Base-by-base conservation (phyloP, 2,329 filamentous ascomycete genomes). In the Leptographium flavum region DNA sequence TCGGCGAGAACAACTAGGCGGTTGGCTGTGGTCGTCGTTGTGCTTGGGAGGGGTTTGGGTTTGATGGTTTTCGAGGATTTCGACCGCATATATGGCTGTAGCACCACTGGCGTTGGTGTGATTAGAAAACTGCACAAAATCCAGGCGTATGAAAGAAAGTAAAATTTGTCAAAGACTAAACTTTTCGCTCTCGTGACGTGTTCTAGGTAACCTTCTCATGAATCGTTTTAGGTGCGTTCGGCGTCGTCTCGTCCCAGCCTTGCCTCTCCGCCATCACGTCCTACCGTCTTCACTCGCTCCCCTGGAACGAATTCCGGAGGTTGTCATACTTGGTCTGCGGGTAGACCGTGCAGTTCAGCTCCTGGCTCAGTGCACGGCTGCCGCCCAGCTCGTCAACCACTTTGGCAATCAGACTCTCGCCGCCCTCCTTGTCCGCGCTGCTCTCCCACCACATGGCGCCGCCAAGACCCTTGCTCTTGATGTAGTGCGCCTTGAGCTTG, bases 361-460 rank as follows among this genome's bases (percentile, higher is more conserved):
- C 65, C 55, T 63, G 63, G 49, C 76, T 66, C 30, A 86, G 61
- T 2, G 55, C 60, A 4, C 53, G 52, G 0, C 62, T 58, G 0
- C 78, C 76, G 17, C 78, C 80, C 11, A 85, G 60, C 0, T 61
- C 64, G 28, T 73, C 66, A 1, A 83, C 74, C 15, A 81, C 77
- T 14, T 72, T 79, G 7, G 61, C 65, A 45, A 88, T 87, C 57
- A 95, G 59, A 54, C 84, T 90, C 44, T 71, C 62, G 0, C 70
- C 66, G 0, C 77, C 79, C 3, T 62, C 58, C 57, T 79, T 80
- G 59, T 95, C 90, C 1, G 76, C 80, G 56, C 82, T 90, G 55
- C 78, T 85, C 65, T 95, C 88, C 87, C 87, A 94, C 87, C 87
- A 96, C 88, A 96, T 95, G n/a, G 74, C 86, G 17, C 90, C 90